Evolutionary conservation across 2,329 filamentous ascomycete genomes (phyloP), one percentile per base, ranked within the genome.

Genomic region (Phyllosticta citrichinensis): DNA sequence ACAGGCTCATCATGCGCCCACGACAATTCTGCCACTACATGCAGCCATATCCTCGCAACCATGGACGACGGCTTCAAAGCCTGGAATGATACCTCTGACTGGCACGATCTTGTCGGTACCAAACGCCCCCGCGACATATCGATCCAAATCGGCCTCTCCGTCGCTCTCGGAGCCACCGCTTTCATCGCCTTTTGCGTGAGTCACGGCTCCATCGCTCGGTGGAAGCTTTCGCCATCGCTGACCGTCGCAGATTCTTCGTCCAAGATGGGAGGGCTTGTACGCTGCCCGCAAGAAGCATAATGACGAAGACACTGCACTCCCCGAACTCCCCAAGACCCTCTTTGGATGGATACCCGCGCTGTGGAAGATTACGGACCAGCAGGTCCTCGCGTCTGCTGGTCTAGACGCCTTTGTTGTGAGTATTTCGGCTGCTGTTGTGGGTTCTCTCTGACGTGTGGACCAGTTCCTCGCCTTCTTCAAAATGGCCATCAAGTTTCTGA

Each of bases 401-500:
- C 82, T 99, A 56, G 94, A 99, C 77, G 94, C 94, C 57, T 99
- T 90, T 76, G 94, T 97, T 65, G 87, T 89, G 76, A 67, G 82
- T 79, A 22, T 10, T 20, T 27, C n/a, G 12, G 12, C 54, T 55
- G 2, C n/a, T 11, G 10, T 33, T 27, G 27, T 27, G 33, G 62
- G 17, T 20, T 14, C 11, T 12, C n/a, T n/a, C 40, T 57, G 22
- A 57, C 12, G 33, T 53, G 2, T n/a, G 10, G 60, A 68, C 14
- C 52, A 84, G 83, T 97, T 99, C 71, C 80, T 99, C 14, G 84
- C 87, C 17, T 99, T 99, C 75, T 97, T 97, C 80, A 95, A 92
- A 72, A 94, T 97, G 85, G 87, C 93, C 12, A 89, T 91, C 65
- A 89, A 88, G 64, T 88, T 97, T 66, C 86, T 97, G 57, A 77